These are phyloP conservation scores for Cystobasidium pallidum DNA, from an alignment of 1,284 basidiomycete genomes.

Conservation along the genomic window DNA sequence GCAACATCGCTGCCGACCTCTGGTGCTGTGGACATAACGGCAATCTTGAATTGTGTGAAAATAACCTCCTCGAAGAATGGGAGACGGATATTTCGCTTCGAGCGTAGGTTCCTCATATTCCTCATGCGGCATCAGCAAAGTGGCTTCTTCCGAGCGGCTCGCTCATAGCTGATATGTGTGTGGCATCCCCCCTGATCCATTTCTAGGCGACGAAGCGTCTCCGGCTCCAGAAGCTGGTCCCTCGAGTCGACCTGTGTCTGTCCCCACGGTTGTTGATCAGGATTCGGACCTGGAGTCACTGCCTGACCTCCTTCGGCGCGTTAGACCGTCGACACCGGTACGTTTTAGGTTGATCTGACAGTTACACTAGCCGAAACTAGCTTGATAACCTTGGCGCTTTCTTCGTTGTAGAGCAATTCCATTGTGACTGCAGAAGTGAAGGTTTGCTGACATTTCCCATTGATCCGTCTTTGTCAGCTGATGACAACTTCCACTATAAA, in stretches of 20 bases:
- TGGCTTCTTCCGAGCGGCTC: conserved; percentile 1
- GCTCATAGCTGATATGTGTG: neutral
- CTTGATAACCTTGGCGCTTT: neutral
- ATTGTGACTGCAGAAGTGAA: neutral
- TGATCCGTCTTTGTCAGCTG: neutral
- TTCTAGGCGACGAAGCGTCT: neutral
- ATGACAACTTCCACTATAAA: neutral
- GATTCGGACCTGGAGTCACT: conserved; percentile 22
- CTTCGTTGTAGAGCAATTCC: neutral
- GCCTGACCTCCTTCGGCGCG: conserved; percentile 5
- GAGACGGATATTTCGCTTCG: conserved; percentile 6
- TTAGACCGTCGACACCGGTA: neutral
- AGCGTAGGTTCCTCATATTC: neutral
- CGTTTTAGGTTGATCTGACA: neutral
- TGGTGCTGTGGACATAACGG: neutral
- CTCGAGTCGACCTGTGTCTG: neutral
- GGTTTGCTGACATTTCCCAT: neutral
- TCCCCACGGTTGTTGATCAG: neutral
- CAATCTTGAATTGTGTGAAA: conserved; percentile 1
- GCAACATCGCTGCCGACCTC: neutral
- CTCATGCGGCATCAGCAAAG: neutral
- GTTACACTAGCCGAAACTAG: neutral
- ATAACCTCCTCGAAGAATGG: neutral
- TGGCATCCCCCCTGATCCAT: neutral
- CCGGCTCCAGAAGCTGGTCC: conserved; percentile 12